A percentile compares a stretch with the other conserved stretches of the same genome.
These are phyloP conservation scores for Mollisiaceae sp. DNA, from an alignment of 2,329 filamentous ascomycete genomes.

Conservation along the genomic window DNA sequence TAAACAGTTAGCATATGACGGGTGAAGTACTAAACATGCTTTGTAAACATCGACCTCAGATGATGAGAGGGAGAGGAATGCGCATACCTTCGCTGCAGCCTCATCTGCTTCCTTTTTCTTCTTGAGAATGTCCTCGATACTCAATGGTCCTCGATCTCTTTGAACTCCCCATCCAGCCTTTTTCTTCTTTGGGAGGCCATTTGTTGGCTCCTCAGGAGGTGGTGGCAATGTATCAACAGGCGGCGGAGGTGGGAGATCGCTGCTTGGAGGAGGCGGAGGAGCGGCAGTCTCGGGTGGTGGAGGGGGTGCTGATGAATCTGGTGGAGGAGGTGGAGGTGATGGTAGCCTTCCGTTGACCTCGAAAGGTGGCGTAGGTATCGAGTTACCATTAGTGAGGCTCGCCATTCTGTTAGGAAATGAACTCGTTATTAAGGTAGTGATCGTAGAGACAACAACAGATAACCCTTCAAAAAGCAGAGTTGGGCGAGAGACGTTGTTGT, in stretches of 20 bases:
- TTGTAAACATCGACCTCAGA: constrained; percentile 40
- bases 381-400: constrained; percentile 32
- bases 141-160: constrained; percentile 60
- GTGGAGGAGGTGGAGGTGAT: constrained; percentile 42
- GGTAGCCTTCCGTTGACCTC: constrained; percentile 35
- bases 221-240: constrained; percentile 47
- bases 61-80: constrained; percentile 14
- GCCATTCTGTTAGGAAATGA: constrained; percentile 27
- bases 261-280: constrained; percentile 36
- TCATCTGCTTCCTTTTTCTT: constrained; percentile 88
- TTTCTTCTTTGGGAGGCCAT: constrained; percentile 46
- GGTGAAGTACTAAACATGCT: constrained; percentile 35
- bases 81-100: constrained; percentile 73
- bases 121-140: constrained; percentile 82
- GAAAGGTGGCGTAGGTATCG: constrained; percentile 33
- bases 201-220: constrained; percentile 48
- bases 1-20: constrained; percentile 32
- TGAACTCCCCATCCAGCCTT: constrained; percentile 57
- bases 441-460: not conserved
- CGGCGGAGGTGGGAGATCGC: constrained; percentile 43
- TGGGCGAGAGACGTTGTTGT: not conserved
- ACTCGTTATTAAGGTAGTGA: not conserved
- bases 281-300: constrained; percentile 45
- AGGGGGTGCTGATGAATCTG: constrained; percentile 42
- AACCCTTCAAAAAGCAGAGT: not conserved